A percentile compares a stretch with the other conserved stretches of the same genome.
These are phyloP conservation scores for Fusarium dimerum DNA, from an alignment of 2,329 filamentous ascomycete species.

Conservation along the genomic window DNA sequence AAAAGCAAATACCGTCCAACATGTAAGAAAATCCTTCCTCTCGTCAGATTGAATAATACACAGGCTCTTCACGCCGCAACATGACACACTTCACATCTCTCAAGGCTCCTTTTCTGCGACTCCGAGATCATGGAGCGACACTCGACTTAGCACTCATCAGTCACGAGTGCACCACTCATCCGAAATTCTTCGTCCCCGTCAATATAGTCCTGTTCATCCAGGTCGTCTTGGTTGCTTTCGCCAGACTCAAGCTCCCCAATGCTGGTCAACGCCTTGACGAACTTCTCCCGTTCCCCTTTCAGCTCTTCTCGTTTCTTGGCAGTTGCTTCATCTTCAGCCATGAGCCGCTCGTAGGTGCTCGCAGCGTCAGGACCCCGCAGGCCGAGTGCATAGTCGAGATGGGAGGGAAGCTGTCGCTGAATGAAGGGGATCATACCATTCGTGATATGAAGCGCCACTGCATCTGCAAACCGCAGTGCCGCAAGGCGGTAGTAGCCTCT, in stretches of 20 bases:
- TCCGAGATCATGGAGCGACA: neutral
- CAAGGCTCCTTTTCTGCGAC: too few species aligned
- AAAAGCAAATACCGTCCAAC: too few species aligned
- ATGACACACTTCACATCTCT: too few species aligned
- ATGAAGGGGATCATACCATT: slow-evolving; percentile 51
- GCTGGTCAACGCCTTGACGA: slow-evolving; percentile 46
- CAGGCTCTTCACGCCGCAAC: too few species aligned
- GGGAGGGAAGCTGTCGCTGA: slow-evolving; percentile 39
- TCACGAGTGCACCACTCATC: slow-evolving; percentile 25
- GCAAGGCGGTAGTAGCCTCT: slow-evolving; percentile 71
- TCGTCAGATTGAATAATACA: too few species aligned
- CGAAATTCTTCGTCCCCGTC: slow-evolving; percentile 10
- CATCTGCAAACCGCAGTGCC: slow-evolving; percentile 63
- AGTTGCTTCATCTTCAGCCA: slow-evolving; percentile 50
- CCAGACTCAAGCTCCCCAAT: slow-evolving; percentile 46
- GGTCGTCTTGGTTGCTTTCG: slow-evolving; percentile 18
- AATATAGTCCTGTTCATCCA: slow-evolving; percentile 18
- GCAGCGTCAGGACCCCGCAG: slow-evolving; percentile 33
- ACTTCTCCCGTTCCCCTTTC: slow-evolving; percentile 47
- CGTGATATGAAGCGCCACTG: slow-evolving; percentile 47
- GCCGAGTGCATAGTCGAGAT: slow-evolving; percentile 47
- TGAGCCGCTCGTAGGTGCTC: slow-evolving; percentile 42
- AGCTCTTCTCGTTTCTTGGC: slow-evolving; percentile 43
- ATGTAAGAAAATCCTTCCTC: too few species aligned
- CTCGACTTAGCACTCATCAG: slow-evolving; percentile 15